Conservation (phyloP, 2,329 filamentous ascomycete species). For the Amylocarpus encephaloides region DNA sequence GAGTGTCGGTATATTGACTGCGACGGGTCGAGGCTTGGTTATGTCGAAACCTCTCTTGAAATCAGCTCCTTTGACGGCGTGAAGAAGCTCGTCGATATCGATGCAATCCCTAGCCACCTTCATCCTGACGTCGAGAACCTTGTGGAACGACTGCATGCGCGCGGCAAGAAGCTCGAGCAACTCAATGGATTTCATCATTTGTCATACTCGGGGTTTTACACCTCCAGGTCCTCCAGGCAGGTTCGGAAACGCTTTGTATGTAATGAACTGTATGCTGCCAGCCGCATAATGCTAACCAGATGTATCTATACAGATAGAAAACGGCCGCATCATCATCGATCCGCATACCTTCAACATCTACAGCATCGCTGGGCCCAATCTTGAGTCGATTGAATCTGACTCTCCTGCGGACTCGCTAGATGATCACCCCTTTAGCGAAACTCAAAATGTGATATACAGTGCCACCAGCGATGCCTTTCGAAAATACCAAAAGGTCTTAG, state of each 20-base stretch:
- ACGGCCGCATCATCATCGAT: conserved; percentile 18
- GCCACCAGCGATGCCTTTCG: conserved; percentile 10
- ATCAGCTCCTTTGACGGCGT: conserved; percentile 13
- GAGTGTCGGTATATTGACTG: conserved; percentile 16
- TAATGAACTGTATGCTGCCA: neutral
- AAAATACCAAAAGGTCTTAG: conserved; percentile 11
- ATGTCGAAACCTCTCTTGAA: conserved; percentile 12
- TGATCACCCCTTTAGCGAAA: neutral
- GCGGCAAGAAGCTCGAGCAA: conserved; percentile 9
- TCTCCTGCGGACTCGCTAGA: neutral
- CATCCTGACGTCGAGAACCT: conserved; percentile 10
- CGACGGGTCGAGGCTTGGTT: conserved; percentile 15
- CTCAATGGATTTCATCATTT: conserved; percentile 16
- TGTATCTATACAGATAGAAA: conserved; percentile 12
- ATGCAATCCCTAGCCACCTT: conserved; percentile 14
- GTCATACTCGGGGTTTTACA: conserved; percentile 19
- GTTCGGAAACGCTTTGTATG: conserved; percentile 15
- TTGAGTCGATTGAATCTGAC: conserved; percentile 5
- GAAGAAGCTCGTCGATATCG: conserved; percentile 11
- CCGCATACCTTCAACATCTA: conserved; percentile 15
- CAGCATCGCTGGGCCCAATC: conserved; percentile 9
- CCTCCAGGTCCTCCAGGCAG: conserved; percentile 13
- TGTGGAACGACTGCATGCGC: conserved; percentile 6
- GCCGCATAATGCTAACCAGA: conserved; percentile 1
- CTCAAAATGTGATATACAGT: conserved; percentile 12